These are phyloP conservation scores for Trichoderma cornu-damae DNA, from an alignment of 2,329 filamentous ascomycete species.

Conservation along the genomic window DNA sequence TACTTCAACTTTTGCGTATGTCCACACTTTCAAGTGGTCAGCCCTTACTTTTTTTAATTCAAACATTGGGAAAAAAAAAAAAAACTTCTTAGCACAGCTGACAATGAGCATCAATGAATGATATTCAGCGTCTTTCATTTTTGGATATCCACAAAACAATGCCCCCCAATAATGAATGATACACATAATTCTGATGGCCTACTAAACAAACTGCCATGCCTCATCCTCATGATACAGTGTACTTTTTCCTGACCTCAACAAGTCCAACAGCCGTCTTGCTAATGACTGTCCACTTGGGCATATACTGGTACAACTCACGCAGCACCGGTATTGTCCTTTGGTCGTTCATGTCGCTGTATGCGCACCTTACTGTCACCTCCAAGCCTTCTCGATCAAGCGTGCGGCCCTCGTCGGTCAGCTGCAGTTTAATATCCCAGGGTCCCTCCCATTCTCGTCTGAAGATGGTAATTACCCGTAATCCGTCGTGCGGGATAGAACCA, in stretches of 20 bases:
- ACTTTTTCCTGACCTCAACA: constrained; percentile 72
- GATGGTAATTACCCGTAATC: constrained; percentile 64
- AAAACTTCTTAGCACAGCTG: background rate
- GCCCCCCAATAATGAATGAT: background rate
- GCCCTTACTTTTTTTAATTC: too few relatives aligned
- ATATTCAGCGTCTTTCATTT: background rate
- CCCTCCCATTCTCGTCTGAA: constrained; percentile 79
- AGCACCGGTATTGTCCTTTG: constrained; percentile 71
- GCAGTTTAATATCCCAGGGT: constrained; percentile 60
- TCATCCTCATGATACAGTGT: constrained; percentile 31
- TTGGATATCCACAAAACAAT: background rate
- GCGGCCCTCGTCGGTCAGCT: constrained; percentile 23
- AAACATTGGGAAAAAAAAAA: too few relatives aligned
- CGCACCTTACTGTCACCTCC: constrained; percentile 65
- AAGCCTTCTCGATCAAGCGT: constrained; percentile 33
- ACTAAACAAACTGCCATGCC: background rate
- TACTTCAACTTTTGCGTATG: background rate
- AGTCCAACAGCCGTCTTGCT: constrained; percentile 73
- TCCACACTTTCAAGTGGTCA: background rate
- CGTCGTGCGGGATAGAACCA: constrained; percentile 56
- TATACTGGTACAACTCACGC: constrained; percentile 70
- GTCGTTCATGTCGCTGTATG: constrained; percentile 82
- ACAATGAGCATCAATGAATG: background rate
- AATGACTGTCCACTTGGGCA: constrained; percentile 73
- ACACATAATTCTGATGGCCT: background rate